Conservation (phyloP, 2,329 filamentous ascomycete genomes). For the Penicillium nordicum region DNA sequence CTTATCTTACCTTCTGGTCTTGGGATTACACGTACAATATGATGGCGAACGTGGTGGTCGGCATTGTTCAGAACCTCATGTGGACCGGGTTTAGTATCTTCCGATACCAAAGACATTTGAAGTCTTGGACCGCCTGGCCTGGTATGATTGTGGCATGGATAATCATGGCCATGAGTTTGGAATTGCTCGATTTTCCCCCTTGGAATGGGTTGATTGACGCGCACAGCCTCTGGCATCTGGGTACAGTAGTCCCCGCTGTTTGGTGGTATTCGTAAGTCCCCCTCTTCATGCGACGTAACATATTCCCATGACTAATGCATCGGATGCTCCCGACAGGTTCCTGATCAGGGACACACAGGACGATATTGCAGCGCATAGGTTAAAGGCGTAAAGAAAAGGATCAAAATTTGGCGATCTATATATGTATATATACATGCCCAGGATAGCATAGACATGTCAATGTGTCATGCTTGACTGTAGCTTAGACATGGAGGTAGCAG, state of each 20-base stretch:
- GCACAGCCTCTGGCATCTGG: conserved; percentile 92
- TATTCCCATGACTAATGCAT: conserved; percentile 11
- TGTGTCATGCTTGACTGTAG: background rate
- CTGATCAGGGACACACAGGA: conserved; percentile 80
- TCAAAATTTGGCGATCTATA: background rate
- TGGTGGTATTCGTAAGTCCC: conserved; percentile 88
- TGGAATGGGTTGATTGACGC: conserved; percentile 80
- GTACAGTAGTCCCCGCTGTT: conserved; percentile 81
- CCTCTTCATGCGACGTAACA: background rate
- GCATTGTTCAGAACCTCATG: conserved; percentile 73
- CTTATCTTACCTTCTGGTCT: conserved; percentile 76
- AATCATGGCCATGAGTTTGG: conserved; percentile 88
- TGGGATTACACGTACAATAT: conserved; percentile 99
- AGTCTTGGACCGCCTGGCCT: conserved; percentile 82
- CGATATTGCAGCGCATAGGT: conserved; percentile 68
- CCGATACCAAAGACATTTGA: conserved; percentile 67
- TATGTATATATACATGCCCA: background rate
- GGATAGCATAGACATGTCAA: background rate
- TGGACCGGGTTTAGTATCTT: conserved; percentile 82
- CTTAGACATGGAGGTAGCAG: background rate
- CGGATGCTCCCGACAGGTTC: conserved; percentile 58
- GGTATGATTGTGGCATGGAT: conserved; percentile 90
- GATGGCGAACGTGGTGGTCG: conserved; percentile 83
- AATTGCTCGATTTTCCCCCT: conserved; percentile 90
- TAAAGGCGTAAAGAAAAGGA: conserved; percentile 58